These are phyloP conservation scores for Cladophialophora carrionii DNA, from an alignment of 2,329 filamentous ascomycete genomes.

Conservation along the genomic window DNA sequence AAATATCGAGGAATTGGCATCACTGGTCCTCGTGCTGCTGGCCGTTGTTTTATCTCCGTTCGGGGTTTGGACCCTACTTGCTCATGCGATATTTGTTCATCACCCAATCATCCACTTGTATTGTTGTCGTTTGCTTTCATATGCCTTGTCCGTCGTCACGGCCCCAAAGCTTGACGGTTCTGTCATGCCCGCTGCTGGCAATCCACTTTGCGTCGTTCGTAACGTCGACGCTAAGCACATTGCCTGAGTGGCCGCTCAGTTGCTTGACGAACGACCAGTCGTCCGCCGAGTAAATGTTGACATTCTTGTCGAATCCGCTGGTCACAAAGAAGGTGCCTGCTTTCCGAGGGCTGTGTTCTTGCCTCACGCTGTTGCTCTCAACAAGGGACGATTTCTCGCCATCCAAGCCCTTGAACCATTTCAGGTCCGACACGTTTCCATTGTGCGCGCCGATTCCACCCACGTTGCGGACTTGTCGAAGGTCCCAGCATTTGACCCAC, in stretches of 20 bases:
- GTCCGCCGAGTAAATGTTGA: conserved; percentile 94
- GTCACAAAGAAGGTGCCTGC: conserved; percentile 90
- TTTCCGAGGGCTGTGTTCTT: conserved; percentile 64
- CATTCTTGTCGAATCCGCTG: conserved; percentile 88
- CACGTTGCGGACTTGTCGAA: conserved; percentile 80
- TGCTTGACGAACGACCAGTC: conserved; percentile 92
- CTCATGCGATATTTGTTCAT: background rate
- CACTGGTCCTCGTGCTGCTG: background rate
- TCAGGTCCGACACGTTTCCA: conserved; percentile 86
- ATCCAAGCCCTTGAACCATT: conserved; percentile 90
- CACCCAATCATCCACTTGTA: no score
- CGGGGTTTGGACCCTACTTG: background rate
- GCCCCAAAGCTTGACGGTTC: conserved; percentile 95
- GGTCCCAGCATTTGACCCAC: conserved; percentile 97
- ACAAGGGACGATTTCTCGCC: conserved; percentile 54
- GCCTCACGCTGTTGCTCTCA: conserved; percentile 32
- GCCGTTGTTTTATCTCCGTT: background rate
- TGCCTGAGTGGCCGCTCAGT: conserved; percentile 85
- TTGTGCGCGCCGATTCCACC: conserved; percentile 89
- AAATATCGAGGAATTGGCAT: background rate
- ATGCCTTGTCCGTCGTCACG: conserved; percentile 70
- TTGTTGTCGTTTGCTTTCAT: conserved; percentile 6
- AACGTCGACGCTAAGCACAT: conserved; percentile 87
- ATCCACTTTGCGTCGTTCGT: conserved; percentile 88
- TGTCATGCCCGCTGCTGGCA: conserved; percentile 88